Conservation (phyloP, 2,329 filamentous ascomycete species). For the Polytolypa hystricis region DNA sequence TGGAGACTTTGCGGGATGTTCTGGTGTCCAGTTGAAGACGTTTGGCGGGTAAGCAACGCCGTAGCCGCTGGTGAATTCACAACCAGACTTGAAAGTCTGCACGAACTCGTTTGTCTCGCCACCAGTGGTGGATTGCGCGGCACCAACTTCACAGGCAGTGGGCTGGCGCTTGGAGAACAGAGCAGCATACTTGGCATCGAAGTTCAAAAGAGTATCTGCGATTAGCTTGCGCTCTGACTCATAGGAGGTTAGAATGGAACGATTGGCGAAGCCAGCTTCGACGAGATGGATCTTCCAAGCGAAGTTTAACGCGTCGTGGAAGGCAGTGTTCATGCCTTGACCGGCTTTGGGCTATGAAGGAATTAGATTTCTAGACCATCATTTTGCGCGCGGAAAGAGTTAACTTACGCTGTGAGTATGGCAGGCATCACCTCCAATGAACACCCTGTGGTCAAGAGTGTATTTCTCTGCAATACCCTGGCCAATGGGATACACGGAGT, state of each 20-base stretch:
- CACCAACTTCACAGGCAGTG: slow-evolving; percentile 60
- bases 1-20: slow-evolving; percentile 59
- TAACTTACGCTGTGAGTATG: slow-evolving; percentile 45
- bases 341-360: slow-evolving; percentile 47
- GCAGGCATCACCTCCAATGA: slow-evolving; percentile 55
- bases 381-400: not conserved
- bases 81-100: slow-evolving; percentile 79
- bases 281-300: slow-evolving; percentile 96
- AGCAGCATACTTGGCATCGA: slow-evolving; percentile 81
- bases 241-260: slow-evolving; percentile 69
- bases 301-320: slow-evolving; percentile 63
- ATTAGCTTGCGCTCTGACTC: slow-evolving; percentile 75
- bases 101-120: slow-evolving; percentile 59
- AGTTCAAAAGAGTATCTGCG: slow-evolving; percentile 72
- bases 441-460: slow-evolving; percentile 53
- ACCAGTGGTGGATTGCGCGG: slow-evolving; percentile 34
- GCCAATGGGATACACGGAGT: slow-evolving; percentile 54
- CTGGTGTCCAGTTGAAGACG: slow-evolving; percentile 67
- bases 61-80: slow-evolving; percentile 87
- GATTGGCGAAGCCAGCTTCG: slow-evolving; percentile 66
- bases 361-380: no score
- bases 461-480: slow-evolving; percentile 56
- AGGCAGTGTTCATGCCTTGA: slow-evolving; percentile 53
- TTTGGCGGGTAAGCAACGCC: slow-evolving; percentile 79
- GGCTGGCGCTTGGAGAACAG: slow-evolving; percentile 74